Percentiles rank a stretch among this genome's conserved stretches.
Conservation (phyloP, 805 yeast species). For the Kluyveromyces wickerhamii region DNA sequence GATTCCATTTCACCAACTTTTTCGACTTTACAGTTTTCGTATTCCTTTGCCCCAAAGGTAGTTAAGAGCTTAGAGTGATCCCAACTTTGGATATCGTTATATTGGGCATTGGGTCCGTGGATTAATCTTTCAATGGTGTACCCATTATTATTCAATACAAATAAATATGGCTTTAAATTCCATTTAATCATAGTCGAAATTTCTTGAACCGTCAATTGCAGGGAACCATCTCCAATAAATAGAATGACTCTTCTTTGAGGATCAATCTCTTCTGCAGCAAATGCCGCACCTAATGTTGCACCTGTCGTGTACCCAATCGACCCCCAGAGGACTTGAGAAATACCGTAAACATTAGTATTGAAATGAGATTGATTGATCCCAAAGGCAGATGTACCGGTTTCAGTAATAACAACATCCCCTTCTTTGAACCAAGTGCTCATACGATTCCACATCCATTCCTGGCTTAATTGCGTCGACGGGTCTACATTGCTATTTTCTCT, state of each 20-base stretch:
- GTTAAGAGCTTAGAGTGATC: constrained; percentile 35
- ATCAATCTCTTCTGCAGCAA: constrained; percentile 50
- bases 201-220: constrained; percentile 59
- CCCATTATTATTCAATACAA: constrained; percentile 55
- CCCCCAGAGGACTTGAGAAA: constrained; percentile 62
- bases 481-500: constrained; percentile 37
- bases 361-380: constrained; percentile 51
- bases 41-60: constrained; percentile 26
- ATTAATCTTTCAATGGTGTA: constrained; percentile 61
- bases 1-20: constrained; percentile 42
- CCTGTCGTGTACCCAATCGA: constrained; percentile 58
- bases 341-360: constrained; percentile 47
- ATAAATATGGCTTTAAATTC: constrained; percentile 51
- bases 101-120: constrained; percentile 49
- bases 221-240: constrained; percentile 60
- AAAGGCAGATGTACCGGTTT: constrained; percentile 60
- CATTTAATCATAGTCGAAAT: constrained; percentile 53
- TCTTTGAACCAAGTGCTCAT: constrained; percentile 46
- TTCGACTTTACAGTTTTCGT: constrained; percentile 38
- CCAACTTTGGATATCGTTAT: constrained; percentile 57
- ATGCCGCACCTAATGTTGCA: constrained; percentile 52
- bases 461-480: constrained; percentile 37
- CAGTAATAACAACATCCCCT: constrained; percentile 53
- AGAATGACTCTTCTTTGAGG: constrained; percentile 46
- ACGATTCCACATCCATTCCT: constrained; percentile 55